Percentiles rank a stretch among this genome's conserved stretches.
Conservation (phyloP, 495 filamentous ascomycete species). For the Haplographium delicatum region DNA sequence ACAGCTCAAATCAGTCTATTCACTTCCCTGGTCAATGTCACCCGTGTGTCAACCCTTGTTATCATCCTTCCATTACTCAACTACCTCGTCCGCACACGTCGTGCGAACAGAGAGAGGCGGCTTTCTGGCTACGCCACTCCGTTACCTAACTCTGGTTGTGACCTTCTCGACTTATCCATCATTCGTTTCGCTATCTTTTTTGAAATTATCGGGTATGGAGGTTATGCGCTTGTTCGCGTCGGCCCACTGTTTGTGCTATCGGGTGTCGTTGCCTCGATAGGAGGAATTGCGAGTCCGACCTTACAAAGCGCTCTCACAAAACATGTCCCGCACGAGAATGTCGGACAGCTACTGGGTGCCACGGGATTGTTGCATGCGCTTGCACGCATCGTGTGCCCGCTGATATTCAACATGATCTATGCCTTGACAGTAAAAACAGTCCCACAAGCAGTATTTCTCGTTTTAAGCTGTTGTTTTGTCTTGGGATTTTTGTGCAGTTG, state of each 20-base stretch:
- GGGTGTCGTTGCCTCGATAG: slow-evolving; percentile 67
- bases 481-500: slow-evolving; percentile 60
- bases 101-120: slow-evolving; percentile 30
- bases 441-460: slow-evolving; percentile 78
- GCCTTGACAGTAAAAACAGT: slow-evolving; percentile 70
- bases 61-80: slow-evolving; percentile 67
- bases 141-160: slow-evolving; percentile 62
- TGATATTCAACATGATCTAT: slow-evolving; percentile 81
- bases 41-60: slow-evolving; percentile 69
- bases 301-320: slow-evolving; percentile 81
- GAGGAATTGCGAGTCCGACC: slow-evolving; percentile 79
- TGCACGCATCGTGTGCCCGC: slow-evolving; percentile 70
- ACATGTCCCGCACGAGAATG: slow-evolving; percentile 74
- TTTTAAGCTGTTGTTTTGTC: slow-evolving; percentile 60
- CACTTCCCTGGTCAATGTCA: slow-evolving; percentile 67
- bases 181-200: slow-evolving; percentile 73
- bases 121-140: slow-evolving; percentile 27
- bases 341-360: slow-evolving; percentile 82
- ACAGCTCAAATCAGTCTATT: slow-evolving; percentile 72
- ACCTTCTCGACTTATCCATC: slow-evolving; percentile 69
- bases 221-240: slow-evolving; percentile 59
- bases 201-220: slow-evolving; percentile 69
- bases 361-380: slow-evolving; percentile 80
- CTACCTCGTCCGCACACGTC: slow-evolving; percentile 55
- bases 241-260: slow-evolving; percentile 55